A percentile compares a stretch with the other conserved stretches of the same genome.
phyloP scores from a whole-genome alignment of 2,329 filamentous ascomycete genomes.

The Coniochaeta sp. region DNA sequence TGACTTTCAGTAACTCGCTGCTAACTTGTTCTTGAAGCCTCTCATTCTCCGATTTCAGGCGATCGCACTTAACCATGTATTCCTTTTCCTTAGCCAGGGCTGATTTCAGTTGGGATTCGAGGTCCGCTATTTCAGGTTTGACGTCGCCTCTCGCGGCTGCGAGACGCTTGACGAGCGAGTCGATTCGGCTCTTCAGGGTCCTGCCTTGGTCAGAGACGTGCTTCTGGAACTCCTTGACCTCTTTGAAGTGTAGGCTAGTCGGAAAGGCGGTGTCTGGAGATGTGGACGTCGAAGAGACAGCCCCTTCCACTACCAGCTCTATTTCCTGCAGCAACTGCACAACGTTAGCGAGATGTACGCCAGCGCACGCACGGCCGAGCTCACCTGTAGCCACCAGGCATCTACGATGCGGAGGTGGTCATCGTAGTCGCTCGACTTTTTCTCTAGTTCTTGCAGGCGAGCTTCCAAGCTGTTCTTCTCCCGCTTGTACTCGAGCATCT shows the following conservation, averaged over 20 bases:
- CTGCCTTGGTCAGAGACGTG: conserved; percentile 73
- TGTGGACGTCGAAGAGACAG: conserved; percentile 32
- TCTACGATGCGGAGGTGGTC: conserved; percentile 88
- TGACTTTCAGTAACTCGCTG: conserved; percentile 80
- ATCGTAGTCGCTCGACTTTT: conserved; percentile 74
- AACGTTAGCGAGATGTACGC: conserved; percentile 16
- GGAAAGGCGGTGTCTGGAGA: conserved; percentile 47
- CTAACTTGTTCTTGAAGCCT: conserved; percentile 81
- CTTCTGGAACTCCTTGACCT: conserved; percentile 65
- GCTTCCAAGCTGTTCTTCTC: conserved; percentile 76
- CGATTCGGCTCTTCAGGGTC: conserved; percentile 67
- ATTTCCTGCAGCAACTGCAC: conserved; percentile 56
- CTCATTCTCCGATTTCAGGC: conserved; percentile 70
- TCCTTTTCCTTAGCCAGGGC: conserved; percentile 78
- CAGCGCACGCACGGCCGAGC: background rate
- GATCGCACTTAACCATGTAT: conserved; percentile 67
- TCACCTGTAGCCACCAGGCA: conserved; percentile 87
- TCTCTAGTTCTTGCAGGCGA: conserved; percentile 72
- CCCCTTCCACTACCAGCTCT: conserved; percentile 47
- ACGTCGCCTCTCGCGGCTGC: conserved; percentile 43
- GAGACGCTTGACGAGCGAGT: conserved; percentile 56
- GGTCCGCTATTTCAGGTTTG: conserved; percentile 59
- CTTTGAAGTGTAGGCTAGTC: conserved; percentile 54
- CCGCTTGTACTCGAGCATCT: conserved; percentile 97
- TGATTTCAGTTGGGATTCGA: conserved; percentile 69